Conservation (phyloP, 805 yeast species). For the Vanderwaltozyma polyspora region DNA sequence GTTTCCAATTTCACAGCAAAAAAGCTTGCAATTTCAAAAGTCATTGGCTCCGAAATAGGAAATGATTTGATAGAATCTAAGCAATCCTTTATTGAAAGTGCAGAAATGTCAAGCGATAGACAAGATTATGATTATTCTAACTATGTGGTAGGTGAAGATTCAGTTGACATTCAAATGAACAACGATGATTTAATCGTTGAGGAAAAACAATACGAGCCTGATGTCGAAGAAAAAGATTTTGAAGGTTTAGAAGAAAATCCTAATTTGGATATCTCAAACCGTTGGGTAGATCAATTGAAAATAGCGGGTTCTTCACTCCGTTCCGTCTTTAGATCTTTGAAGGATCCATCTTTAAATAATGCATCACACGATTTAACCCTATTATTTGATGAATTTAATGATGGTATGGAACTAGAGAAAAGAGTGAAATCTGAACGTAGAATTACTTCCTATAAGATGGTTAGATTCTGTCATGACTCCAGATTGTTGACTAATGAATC, state of each 20-base stretch:
- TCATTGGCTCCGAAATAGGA: not conserved
- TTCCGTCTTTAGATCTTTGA: slow-evolving; percentile 30
- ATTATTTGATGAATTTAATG: slow-evolving; percentile 34
- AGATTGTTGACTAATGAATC: slow-evolving; percentile 5
- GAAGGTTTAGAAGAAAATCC: slow-evolving; percentile 35
- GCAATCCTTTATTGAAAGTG: slow-evolving; percentile 31
- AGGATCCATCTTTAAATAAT: slow-evolving; percentile 12
- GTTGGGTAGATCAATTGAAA: slow-evolving; percentile 57
- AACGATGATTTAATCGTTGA: slow-evolving; percentile 29
- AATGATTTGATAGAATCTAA: not conserved
- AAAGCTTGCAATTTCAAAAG: not conserved
- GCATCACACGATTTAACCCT: slow-evolving; percentile 7
- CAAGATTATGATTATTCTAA: no score
- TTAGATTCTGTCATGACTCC: slow-evolving; percentile 13
- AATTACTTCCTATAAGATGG: slow-evolving; percentile 15
- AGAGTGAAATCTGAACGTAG: slow-evolving; percentile 23
- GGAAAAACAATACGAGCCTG: slow-evolving; percentile 65
- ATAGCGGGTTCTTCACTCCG: slow-evolving; percentile 30
- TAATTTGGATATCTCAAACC: slow-evolving; percentile 38
- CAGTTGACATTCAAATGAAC: slow-evolving; percentile 36
- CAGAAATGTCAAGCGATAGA: not conserved
- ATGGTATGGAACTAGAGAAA: slow-evolving; percentile 20
- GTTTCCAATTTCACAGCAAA: not conserved
- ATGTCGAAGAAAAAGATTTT: slow-evolving; percentile 37
- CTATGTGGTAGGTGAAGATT: slow-evolving; percentile 31